Evolutionary conservation across 106 monocot species (phyloP).

Genomic region (Dendrobium officinale): DNA sequence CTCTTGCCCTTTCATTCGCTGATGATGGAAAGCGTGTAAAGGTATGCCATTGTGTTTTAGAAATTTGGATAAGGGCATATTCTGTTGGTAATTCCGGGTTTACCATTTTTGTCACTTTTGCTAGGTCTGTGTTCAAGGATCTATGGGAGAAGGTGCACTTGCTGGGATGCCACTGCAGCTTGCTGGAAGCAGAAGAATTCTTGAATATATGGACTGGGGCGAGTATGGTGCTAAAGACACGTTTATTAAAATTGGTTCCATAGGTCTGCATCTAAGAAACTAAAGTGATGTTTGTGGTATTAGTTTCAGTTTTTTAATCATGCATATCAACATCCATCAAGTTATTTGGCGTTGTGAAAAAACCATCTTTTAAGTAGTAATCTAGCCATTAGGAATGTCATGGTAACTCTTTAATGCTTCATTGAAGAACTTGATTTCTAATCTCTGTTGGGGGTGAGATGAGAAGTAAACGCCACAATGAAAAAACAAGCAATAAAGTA

Average conservation of each 20-base stretch:
- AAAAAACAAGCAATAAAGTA: too few relatives aligned
- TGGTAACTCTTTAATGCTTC: not conserved
- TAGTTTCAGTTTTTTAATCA: not conserved
- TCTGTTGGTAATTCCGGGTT: not conserved
- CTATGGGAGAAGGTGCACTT: constrained; percentile 97
- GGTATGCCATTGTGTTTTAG: constrained; percentile 20
- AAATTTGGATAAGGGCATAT: not conserved
- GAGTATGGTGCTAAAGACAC: constrained; percentile 74
- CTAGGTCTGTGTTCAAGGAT: constrained; percentile 96
- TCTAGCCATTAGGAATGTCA: not conserved
- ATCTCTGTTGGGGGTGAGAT: too few relatives aligned
- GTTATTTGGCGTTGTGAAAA: not conserved
- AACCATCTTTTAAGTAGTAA: not conserved
- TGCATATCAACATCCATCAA: not conserved
- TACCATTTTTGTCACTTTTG: constrained; percentile 1
- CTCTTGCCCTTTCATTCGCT: constrained; percentile 93
- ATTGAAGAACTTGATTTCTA: too few relatives aligned
- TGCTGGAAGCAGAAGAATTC: constrained; percentile 81
- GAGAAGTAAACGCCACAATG: too few relatives aligned
- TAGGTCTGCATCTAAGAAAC: constrained; percentile 40
- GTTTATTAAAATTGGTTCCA: constrained; percentile 81
- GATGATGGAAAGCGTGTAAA: constrained; percentile 94
- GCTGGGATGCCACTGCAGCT: constrained; percentile 96
- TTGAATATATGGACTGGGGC: constrained; percentile 98
- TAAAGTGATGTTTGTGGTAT: not conserved